Evolutionary conservation across 495 filamentous ascomycete species (phyloP).

Genomic region (Aspergillus steynii): DNA sequence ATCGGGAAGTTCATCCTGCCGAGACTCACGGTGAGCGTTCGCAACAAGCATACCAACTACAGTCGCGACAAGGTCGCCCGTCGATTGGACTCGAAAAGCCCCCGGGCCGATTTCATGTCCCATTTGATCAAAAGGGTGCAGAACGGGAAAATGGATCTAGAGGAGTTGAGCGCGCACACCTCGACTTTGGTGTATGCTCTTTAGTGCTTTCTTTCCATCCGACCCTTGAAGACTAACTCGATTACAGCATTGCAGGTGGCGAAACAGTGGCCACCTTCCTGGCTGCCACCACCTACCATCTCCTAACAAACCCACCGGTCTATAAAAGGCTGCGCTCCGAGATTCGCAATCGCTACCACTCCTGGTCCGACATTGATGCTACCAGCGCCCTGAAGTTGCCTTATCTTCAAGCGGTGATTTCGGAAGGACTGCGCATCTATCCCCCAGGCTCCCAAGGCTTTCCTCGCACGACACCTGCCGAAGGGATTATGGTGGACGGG

Average conservation of each 20-base stretch:
- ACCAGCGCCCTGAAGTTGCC: conserved; percentile 34
- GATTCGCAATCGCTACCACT: conserved; percentile 22
- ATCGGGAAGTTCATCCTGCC: conserved; percentile 5
- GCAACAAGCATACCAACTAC: conserved; percentile 11
- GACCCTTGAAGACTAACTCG: neutral
- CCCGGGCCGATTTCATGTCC: conserved; percentile 25
- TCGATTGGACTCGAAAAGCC: neutral
- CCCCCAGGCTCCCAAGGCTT: conserved; percentile 31
- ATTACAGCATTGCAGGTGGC: conserved; percentile 39
- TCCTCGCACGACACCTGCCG: conserved; percentile 27
- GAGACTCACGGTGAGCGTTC: neutral
- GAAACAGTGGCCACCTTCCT: conserved; percentile 47
- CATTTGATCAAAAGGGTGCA: conserved; percentile 21
- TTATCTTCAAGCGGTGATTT: conserved; percentile 34
- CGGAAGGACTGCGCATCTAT: conserved; percentile 29
- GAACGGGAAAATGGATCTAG: conserved; percentile 21
- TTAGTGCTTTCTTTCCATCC: too few relatives aligned
- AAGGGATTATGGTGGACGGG: conserved; percentile 26
- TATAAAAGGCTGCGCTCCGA: conserved; percentile 36
- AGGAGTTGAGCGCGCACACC: conserved; percentile 33
- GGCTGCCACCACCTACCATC: conserved; percentile 30
- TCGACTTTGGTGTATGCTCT: conserved; percentile 24
- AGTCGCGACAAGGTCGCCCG: conserved; percentile 14
- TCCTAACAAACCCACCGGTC: conserved; percentile 34
- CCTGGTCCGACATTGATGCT: conserved; percentile 37